Evolutionary conservation across 164 flowering plant genomes (phyloP).

Genomic region (Cinnamomum micranthum): DNA sequence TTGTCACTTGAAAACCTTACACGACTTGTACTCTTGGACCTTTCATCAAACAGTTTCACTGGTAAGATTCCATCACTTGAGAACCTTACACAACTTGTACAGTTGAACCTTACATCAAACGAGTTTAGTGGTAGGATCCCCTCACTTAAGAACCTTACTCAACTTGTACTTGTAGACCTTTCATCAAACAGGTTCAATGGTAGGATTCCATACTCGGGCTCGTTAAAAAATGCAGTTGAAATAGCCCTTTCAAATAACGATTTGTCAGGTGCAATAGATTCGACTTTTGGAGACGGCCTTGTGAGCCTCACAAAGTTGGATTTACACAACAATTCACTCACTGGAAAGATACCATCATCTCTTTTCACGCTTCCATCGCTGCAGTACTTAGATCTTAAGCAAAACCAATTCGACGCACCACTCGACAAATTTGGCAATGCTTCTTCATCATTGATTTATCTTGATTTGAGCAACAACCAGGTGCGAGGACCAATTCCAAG

Average conservation of each 20-base stretch:
- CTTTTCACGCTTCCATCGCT: constrained; percentile 37
- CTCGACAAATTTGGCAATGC: background rate
- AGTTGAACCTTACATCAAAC: constrained; percentile 35
- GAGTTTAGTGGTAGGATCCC: constrained; percentile 10
- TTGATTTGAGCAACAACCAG: background rate
- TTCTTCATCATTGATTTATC: background rate
- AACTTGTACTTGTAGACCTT: constrained; percentile 36
- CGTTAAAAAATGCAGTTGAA: too few relatives aligned
- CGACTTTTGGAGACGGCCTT: constrained; percentile 17
- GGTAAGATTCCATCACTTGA: background rate
- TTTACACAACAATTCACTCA: constrained; percentile 30
- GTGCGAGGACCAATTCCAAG: background rate
- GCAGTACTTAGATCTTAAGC: constrained; percentile 19
- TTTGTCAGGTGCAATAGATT: background rate
- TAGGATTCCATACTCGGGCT: constrained; percentile 26
- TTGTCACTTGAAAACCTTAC: constrained; percentile 27
- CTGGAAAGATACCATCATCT: constrained; percentile 35
- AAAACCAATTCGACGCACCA: constrained; percentile 25
- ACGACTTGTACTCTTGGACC: constrained; percentile 32
- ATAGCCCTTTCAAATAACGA: background rate
- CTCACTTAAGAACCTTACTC: constrained; percentile 22
- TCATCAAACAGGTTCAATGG: constrained; percentile 38
- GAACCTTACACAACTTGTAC: constrained; percentile 13
- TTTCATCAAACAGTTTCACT: background rate
- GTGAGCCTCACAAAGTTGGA: constrained; percentile 21